Base-by-base conservation (phyloP, 257 asterid genomes). In the Salvia rosmarinus region DNA sequence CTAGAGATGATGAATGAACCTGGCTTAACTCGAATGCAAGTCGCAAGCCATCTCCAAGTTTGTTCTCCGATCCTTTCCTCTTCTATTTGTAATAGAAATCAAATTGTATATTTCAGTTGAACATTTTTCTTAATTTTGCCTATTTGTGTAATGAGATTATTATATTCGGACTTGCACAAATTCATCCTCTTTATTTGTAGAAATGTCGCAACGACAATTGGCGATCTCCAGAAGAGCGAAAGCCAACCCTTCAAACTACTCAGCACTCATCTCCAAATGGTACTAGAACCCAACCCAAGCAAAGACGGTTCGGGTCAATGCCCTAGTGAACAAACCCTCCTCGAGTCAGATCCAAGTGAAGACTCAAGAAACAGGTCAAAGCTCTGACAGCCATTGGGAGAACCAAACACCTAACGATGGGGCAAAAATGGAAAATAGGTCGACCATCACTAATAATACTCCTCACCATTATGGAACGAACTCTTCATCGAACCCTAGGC, bases 41-140 rank as follows among this genome's bases (percentile, higher is more conserved):
- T 85, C 0, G 86, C 90, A 0, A 85, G 88, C 44, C 90, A 85
- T 72, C 82, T 85, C 2, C 90, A 85, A 84, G 90, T 85, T 17
- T 0, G 19, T 40, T 40, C 42, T 13, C 4, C 0, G 9, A 55
- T 25, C 37, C 16, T 10, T 0, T 0, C 3, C 6, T 50, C 30
- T 54, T 20, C 5, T 14, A 69, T 39, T 35, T 9, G 6, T n/a
- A 30, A 1, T n/a, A n/a, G n/a, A n/a, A n/a, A n/a, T n/a, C n/a
- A n/a, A n/a, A n/a, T n/a, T n/a, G n/a, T n/a, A n/a, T n/a, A n/a
- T n/a, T n/a, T n/a, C n/a, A n/a, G n/a, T n/a, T n/a, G n/a, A n/a
- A n/a, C n/a, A n/a, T n/a, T n/a, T n/a, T n/a, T n/a, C n/a, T 34
- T 3, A 2, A 2, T 56, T 25, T 21, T 9, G 0, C n/a, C 4